Evolutionary conservation across 306 rosid species (phyloP), one percentile per base, ranked within the genome.

Genomic region (Rosa persica): DNA sequence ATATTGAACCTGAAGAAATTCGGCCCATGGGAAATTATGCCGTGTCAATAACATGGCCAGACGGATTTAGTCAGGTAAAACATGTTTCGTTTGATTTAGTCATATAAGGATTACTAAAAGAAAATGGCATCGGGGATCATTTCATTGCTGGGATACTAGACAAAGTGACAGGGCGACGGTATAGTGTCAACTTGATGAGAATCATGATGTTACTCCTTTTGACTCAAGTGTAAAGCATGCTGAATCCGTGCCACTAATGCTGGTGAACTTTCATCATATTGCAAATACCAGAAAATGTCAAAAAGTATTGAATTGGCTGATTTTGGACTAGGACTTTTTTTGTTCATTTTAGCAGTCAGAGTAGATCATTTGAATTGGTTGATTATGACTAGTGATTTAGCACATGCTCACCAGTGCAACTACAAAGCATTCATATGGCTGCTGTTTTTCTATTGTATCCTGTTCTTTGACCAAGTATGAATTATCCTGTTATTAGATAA

Each of bases 1-100:
- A 93, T 70, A 90, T 93, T 68, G 96, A 96, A 90, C 98, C 96
- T 0, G 97, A 91, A 79, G 98, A 96, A 78, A 96, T 96, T 79
- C 88, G 91, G 47, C 98, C 97, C 2, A 90, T 96, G 97, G 97
- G 98, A 80, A 96, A 96, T 80, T 91, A 96, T 80, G 99, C 99
- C 1, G 97, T 85, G 79, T 89, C 96, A 79, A 91, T 96, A 84
- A 87, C 92, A 16, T 96, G 98, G 99, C 97, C 98, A 3, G 96
- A 91, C 52, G 96, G 99, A 22, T 96, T 96, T 81, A 91, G 48
- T 81, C 99, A 96, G 99, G 98, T 96, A 73, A 89, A 76, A 44
- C 49, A 67, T 54, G 54, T 74, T 60, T n/a, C 25, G 40, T 81
- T 46, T 55, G 27, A 58, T 13, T 57, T 51, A 51, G 27, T n/a